Evolutionary conservation across 1,284 basidiomycete species (phyloP), one percentile per base, ranked within the genome.

Genomic region (Acaromyces ingoldii): DNA sequence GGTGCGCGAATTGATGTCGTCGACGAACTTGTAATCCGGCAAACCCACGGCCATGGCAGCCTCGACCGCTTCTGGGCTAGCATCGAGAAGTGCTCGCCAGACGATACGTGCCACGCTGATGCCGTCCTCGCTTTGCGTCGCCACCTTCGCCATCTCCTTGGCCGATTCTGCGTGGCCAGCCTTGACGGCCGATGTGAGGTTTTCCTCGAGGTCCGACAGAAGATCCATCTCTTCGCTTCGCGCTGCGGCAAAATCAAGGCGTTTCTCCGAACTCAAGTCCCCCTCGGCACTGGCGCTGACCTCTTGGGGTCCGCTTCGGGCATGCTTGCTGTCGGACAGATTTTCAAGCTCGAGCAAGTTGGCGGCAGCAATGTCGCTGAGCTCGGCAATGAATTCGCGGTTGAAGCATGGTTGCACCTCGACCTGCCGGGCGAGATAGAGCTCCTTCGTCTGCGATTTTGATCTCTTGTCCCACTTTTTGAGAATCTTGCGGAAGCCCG

Each of bases 381-480:
- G 81, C 74, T 96, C 91, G 44, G 91, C 88, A 57, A 99, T 93
- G 70, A 97, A 88, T 83, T 97, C 91, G 77, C 95, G 83, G 78
- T 48, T 90, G 79, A 33, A 85, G 84, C 55, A 72, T 24, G 62
- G 95, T 73, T 98, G 95, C 11, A 97, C 89, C 65, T 99, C 95
- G 10, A 99, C 93, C 76, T 98, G 95, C 30, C 95, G 85, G 47
- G 91, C 85, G 30, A 99, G 83, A 76, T 98, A 98, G 10, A 98
- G 81, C 75, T 99, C 95, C 77, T 95, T 97, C 15, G 88, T 97
- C 30, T 86, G 87, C 13, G 87, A 91, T 62, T 88, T 97, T 34
- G 88, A 91, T 51, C 89, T 84, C 78, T 98, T 99, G 79, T 98
- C 95, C 84, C 91, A 99, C 76, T 99, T 99, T 73, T 99, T 98